These are phyloP conservation scores for Pelargonium nanum DNA, from an alignment of 345 rosid genomes.

Conservation along the genomic window DNA sequence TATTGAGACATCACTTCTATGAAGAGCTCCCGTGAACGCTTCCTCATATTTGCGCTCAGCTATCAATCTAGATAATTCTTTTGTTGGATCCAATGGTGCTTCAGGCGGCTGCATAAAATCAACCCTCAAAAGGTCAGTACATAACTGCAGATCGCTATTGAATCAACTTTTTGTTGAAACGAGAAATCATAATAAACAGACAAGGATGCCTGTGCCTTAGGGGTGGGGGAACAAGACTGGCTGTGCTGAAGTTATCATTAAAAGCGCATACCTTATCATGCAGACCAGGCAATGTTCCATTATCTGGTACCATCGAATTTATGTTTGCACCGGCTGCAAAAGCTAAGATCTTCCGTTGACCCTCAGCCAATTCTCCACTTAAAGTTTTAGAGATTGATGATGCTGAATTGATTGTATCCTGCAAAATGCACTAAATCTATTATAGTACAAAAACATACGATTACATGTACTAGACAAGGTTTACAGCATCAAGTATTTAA, in stretches of 20 bases:
- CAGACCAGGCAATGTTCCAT: constrained; percentile 46
- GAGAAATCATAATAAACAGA: background rate
- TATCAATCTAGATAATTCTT: constrained; percentile 45
- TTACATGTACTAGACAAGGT: background rate
- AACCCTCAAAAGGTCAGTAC: constrained; percentile 2
- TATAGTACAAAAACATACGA: background rate
- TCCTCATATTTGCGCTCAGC: constrained; percentile 52
- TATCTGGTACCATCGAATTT: constrained; percentile 41
- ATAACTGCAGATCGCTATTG: background rate
- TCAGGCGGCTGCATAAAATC: constrained; percentile 24
- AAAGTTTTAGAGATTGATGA: constrained; percentile 45
- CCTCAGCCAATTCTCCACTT: constrained; percentile 58
- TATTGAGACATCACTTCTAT: constrained; percentile 54
- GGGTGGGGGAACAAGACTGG: too few species aligned
- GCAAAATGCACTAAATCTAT: constrained; percentile 7
- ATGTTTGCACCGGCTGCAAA: constrained; percentile 46
- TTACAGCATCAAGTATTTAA: background rate
- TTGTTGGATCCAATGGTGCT: constrained; percentile 53
- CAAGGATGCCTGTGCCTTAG: background rate
- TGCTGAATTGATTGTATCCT: constrained; percentile 62
- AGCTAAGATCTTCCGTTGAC: constrained; percentile 53
- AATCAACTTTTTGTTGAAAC: too few species aligned
- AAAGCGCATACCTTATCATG: constrained; percentile 37
- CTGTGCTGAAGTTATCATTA: background rate
- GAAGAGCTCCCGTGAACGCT: constrained; percentile 52